Base-by-base conservation (phyloP, 495 filamentous ascomycete genomes). In the Amniculicola lignicola region DNA sequence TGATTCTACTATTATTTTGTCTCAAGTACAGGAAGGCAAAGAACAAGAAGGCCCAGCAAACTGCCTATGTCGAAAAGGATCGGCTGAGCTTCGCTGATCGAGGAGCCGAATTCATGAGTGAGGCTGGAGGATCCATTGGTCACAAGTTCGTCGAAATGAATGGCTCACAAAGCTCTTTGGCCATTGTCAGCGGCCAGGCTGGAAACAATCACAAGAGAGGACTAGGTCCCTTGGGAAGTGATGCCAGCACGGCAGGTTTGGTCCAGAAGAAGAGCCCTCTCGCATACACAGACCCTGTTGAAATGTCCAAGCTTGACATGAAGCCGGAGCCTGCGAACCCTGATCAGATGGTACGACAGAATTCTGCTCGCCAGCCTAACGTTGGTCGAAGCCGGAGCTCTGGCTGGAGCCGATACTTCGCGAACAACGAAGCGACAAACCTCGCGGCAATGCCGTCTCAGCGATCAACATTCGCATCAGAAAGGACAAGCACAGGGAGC, bases 1-100 rank as follows among this genome's bases (percentile, higher is more conserved):
- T 96, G n/a, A 73, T 85, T 10, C 50, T 83, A 7, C 57, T 88
- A 3, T 76, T 96, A 14, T 72, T 90, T 41, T 74, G 86, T 23
- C 70, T 98, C 10, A 79, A 82, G 62, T 83, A 82, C 52, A 74
- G 77, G 48, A 82, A 57, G 70, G 73, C 22, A 75, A 78, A 69
- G 77, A 81, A 50, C 55, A 70, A 60, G 72, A 77, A 28, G 57
- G 61, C n/a, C 70, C 74, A 62, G 74, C 82, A 66, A 15, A 23
- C 76, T 54, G 73, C 76, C 33, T 72, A 67, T 1, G 54, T 78
- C 14, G 77, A 83, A 49, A 84, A 81, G 42, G 70, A 80, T 15
- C 76, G 82, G 19, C 69, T 86, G 41, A 83, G 81, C 67, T 85
- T 86, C 68, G 78, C 78, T 27, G 83, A 87, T 67, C 77, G 75